Conservation (phyloP, 129 eudicot species). For the Lactuca sativa region DNA sequence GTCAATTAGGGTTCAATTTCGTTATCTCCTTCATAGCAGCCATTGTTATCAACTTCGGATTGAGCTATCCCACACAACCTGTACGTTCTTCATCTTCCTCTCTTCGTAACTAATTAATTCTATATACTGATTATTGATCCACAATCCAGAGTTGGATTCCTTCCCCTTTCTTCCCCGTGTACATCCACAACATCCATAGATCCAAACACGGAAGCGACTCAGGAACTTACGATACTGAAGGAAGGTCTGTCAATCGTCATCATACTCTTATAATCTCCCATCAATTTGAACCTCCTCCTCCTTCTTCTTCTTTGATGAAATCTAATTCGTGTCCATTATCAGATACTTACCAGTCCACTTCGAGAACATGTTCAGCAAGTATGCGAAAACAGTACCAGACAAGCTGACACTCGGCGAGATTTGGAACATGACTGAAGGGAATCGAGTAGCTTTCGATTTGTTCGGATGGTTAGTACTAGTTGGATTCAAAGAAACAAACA, state of each 20-base stretch:
- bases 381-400: constrained; percentile 63
- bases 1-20: constrained; percentile 65
- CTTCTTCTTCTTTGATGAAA: too few species aligned
- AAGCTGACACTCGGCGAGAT: constrained; percentile 67
- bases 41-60: constrained; percentile 46
- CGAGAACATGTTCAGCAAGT: constrained; percentile 87
- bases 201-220: constrained; percentile 89
- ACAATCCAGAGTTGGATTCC: constrained; percentile 75
- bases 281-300: too few species aligned
- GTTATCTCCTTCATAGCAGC: constrained; percentile 53
- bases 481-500: neutral
- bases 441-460: constrained; percentile 54
- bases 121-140: neutral
- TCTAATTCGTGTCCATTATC: neutral
- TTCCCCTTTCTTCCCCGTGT: constrained; percentile 66
- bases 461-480: constrained; percentile 58
- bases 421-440: constrained; percentile 87
- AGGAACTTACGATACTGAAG: constrained; percentile 70
- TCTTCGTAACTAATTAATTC: neutral
- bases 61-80: constrained; percentile 78
- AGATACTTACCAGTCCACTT: constrained; percentile 71
- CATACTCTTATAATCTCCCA: too few species aligned
- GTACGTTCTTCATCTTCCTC: constrained; percentile 43
- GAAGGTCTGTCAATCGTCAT: constrained; percentile 48
- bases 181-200: constrained; percentile 69